Percentiles rank a stretch among this genome's conserved stretches.
Evolutionary conservation across 805 yeast species (phyloP).

Genomic region (Yarrowia sp.): DNA sequence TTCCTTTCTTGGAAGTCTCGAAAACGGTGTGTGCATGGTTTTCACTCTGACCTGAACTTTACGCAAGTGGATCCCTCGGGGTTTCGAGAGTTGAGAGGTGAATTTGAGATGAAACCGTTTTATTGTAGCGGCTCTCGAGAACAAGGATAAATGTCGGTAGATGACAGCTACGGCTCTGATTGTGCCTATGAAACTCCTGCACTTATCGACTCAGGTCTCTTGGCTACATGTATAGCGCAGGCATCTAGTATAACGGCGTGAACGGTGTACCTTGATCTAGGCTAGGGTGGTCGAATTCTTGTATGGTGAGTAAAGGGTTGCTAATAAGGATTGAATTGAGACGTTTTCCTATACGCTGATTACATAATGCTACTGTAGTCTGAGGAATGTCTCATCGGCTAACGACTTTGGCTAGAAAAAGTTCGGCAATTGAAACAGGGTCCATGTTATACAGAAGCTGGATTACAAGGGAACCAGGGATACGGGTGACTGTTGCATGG

Average conservation of each 20-base stretch:
- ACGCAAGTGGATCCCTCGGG: conserved; percentile 4
- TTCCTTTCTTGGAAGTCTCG: neutral
- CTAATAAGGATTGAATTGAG: neutral
- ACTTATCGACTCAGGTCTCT: conserved; percentile 25
- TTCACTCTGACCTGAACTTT: neutral
- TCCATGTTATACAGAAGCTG: too few relatives aligned
- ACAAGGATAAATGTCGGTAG: neutral
- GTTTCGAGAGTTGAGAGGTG: too few relatives aligned
- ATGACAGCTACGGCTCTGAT: neutral
- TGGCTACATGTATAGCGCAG: conserved; percentile 16
- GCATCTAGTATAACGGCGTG: conserved; percentile 5
- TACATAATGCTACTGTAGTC: too few relatives aligned
- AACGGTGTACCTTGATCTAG: neutral
- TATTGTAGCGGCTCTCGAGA: neutral
- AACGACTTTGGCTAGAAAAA: too few relatives aligned
- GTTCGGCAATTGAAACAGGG: neutral
- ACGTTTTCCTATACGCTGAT: too few relatives aligned
- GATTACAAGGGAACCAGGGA: too few relatives aligned
- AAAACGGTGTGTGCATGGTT: neutral
- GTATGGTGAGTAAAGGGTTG: neutral
- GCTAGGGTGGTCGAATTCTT: neutral
- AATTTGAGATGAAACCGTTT: too few relatives aligned
- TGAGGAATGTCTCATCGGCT: too few relatives aligned
- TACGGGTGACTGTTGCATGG: neutral
- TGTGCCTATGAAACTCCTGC: neutral